Evolutionary conservation across 345 rosid species (phyloP), one percentile per base, ranked within the genome.

Genomic region (rapeseed (Brassica napus)): DNA sequence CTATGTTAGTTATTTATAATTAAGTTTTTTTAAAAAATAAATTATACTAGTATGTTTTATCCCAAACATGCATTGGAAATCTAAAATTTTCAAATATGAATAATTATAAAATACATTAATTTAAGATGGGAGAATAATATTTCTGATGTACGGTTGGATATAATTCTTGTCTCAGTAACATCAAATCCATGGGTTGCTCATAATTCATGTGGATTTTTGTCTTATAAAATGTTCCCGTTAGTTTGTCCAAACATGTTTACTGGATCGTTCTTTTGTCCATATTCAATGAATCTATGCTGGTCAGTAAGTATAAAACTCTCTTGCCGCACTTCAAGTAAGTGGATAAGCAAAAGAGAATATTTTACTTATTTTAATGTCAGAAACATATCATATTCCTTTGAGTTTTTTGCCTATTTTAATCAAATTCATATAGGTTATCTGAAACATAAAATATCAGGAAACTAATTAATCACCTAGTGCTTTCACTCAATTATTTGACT

Each of bases 281-380:
- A 63, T 63, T 63, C 42, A 63, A 31, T 63, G 67, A 31, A 63
- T 63, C 67, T 59, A 42, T 35, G n/a, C 69, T 65, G 30, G 69
- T 65, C 69, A 35, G 52, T 35, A 10, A 35, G 52, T 35, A 35
- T 2, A 18, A 4, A 32, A 11, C 69, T 35, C 49, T 34, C 21
- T 18, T 65, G 49, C 28, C 49, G 10, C 69, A 65, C 1, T 35
- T 65, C 30, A 21, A 34, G 69, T 16, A 65, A 65, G 69, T 35
- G 52, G 52, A 65, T 9, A 18, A 35, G 69, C 23, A 9, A 35
- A 18, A 35, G 52, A 65, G 12, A 11, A 65, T 32, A 34, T 34
- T 3, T 8, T 34, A 64, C 23, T 28, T 28, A 26, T 26, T 26
- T 12, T 28, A 61, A n/a, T 14, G 67, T 62, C 66, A 62, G 23